Percentiles rank a stretch among this genome's conserved stretches.
Conservation (phyloP, 352 stramenopile genomes). For the Globisporangium okanoganense region DNA sequence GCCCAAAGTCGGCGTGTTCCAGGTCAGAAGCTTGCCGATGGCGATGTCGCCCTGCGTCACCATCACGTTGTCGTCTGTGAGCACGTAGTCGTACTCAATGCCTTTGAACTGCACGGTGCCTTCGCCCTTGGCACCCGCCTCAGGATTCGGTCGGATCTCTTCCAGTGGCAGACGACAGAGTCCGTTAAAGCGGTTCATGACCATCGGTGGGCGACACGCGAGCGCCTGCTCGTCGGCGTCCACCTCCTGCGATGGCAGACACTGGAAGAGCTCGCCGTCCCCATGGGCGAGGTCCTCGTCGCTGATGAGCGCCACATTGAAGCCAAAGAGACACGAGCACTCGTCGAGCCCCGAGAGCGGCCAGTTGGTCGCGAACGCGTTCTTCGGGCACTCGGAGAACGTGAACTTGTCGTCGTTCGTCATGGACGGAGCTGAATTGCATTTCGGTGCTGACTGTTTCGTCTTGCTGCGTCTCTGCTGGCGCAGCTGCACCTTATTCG, state of each 20-base stretch:
- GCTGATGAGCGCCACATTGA: slow-evolving; percentile 27
- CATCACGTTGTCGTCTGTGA: slow-evolving; percentile 70
- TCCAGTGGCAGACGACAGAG: slow-evolving; percentile 67
- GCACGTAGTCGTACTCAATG: slow-evolving; percentile 81
- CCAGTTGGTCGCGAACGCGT: slow-evolving; percentile 50
- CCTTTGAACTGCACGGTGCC: slow-evolving; percentile 56
- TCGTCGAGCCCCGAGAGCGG: slow-evolving; percentile 31
- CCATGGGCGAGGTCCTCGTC: slow-evolving; percentile 25
- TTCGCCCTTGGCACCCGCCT: slow-evolving; percentile 13
- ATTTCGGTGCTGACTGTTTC: slow-evolving; percentile 18
- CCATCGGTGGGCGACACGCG: slow-evolving; percentile 33
- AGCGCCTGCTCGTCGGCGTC: slow-evolving; percentile 37
- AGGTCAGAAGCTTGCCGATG: slow-evolving; percentile 51
- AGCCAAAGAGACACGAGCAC: slow-evolving; percentile 48
- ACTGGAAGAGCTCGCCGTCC: slow-evolving; percentile 40
- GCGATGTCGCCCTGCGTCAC: slow-evolving; percentile 76
- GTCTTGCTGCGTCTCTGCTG: slow-evolving; percentile 8
- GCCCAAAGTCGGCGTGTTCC: slow-evolving; percentile 16
- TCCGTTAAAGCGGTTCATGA: slow-evolving; percentile 42
- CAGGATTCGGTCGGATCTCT: slow-evolving; percentile 27
- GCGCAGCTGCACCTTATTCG: not conserved
- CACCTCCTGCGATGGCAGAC: slow-evolving; percentile 20
- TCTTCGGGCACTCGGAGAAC: slow-evolving; percentile 43
- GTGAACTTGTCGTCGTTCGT: slow-evolving; percentile 12
- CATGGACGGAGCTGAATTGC: slow-evolving; percentile 22